Conservation (phyloP, 2,329 filamentous ascomycete species). For the Phialophora verrucosa region DNA sequence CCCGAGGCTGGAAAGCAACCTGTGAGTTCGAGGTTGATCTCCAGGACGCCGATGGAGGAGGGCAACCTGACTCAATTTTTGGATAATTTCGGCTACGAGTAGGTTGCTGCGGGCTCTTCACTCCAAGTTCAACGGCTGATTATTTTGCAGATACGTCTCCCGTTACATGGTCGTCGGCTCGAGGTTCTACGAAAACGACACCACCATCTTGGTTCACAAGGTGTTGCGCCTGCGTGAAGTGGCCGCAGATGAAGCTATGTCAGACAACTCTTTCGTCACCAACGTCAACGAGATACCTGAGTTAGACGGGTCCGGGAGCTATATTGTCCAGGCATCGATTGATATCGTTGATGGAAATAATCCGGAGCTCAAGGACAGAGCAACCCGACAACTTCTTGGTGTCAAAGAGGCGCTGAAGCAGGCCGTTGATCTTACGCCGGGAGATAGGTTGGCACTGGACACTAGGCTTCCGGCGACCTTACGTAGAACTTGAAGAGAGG, state of each 20-base stretch:
- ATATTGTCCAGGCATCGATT: constrained; percentile 64
- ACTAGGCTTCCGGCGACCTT: constrained; percentile 56
- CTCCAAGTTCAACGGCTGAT: constrained; percentile 20
- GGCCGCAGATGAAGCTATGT: constrained; percentile 42
- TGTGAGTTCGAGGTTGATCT: constrained; percentile 60
- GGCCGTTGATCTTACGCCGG: constrained; percentile 62
- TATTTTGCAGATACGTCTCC: constrained; percentile 56
- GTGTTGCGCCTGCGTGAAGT: constrained; percentile 55
- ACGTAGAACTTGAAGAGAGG: constrained; percentile 28
- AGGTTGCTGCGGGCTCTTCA: constrained; percentile 40
- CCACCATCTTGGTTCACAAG: constrained; percentile 62
- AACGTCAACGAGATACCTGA: constrained; percentile 54
- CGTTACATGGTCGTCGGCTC: constrained; percentile 64
- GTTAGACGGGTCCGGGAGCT: constrained; percentile 63
- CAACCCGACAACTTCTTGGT: constrained; percentile 60
- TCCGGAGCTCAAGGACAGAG: constrained; percentile 59
- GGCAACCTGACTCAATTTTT: constrained; percentile 59
- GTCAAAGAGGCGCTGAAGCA: constrained; percentile 62
- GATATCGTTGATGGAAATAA: constrained; percentile 60
- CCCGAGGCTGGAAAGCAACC: constrained; percentile 59
- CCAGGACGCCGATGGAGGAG: constrained; percentile 54
- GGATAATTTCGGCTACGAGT: constrained; percentile 61
- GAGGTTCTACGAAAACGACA: constrained; percentile 63
- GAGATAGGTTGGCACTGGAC: constrained; percentile 65
- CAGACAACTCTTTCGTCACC: constrained; percentile 39